Percentiles rank a stretch among this genome's conserved stretches.
phyloP scores from a whole-genome alignment of 1,284 basidiomycete genomes.

The Ceratobasidium sp. region DNA sequence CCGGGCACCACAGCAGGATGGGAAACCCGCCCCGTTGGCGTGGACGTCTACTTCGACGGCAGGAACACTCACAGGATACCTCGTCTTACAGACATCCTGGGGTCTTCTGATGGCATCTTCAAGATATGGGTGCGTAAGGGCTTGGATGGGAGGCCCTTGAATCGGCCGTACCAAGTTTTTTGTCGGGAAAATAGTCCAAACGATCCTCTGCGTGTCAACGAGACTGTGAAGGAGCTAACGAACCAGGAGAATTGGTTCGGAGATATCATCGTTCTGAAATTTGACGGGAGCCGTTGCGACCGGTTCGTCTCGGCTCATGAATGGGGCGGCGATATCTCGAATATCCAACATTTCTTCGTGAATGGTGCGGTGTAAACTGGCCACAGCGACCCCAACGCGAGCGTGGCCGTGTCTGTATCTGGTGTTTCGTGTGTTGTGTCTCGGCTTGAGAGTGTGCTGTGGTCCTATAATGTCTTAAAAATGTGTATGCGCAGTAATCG shows the following conservation, averaged over 20 bases:
- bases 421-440: background rate
- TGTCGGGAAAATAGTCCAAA: background rate
- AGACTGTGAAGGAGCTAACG: too few species aligned
- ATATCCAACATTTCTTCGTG: background rate
- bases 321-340: background rate
- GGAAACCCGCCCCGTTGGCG: background rate
- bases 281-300: conserved; percentile 4
- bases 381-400: too few species aligned
- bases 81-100: background rate
- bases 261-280: conserved; percentile 20
- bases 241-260: too few species aligned
- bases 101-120: background rate
- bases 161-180: background rate
- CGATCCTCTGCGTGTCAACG: too few species aligned
- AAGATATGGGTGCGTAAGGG: background rate
- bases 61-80: background rate
- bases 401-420: too few species aligned
- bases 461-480: background rate
- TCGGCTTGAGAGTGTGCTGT: background rate
- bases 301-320: background rate
- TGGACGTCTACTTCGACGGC: background rate
- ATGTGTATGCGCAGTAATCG: background rate
- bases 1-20: background rate
- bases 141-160: background rate
- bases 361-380: background rate